phyloP scores from a whole-genome alignment of 139 green algal genomes.

The Chlamydomonas sphaeroides region DNA sequence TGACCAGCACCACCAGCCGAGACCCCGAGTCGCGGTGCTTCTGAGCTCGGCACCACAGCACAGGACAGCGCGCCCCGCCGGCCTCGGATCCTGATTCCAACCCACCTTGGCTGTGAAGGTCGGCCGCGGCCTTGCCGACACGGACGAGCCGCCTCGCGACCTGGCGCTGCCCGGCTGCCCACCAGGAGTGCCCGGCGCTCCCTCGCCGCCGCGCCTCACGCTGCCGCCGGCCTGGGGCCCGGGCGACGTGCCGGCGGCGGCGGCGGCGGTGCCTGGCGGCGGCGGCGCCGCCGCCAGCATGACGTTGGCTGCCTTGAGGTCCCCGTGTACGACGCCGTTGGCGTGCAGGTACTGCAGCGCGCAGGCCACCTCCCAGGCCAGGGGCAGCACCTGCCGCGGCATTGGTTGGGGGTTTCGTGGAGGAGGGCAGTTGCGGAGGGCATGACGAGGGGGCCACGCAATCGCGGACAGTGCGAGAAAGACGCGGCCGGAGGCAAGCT shows the following conservation, averaged over 20 bases:
- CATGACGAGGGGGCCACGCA: too few relatives aligned
- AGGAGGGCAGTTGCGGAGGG: too few relatives aligned
- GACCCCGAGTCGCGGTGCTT: too few relatives aligned
- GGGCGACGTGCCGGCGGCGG: background rate
- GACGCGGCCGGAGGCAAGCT: too few relatives aligned
- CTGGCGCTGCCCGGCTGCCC: too few relatives aligned
- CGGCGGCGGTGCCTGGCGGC: background rate
- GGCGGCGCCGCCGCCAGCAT: slow-evolving; percentile 28
- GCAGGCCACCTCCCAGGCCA: slow-evolving; percentile 38
- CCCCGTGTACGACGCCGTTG: slow-evolving; percentile 42
- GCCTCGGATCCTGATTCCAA: too few relatives aligned
- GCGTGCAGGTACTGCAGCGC: slow-evolving; percentile 49
- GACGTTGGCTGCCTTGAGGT: slow-evolving; percentile 49
- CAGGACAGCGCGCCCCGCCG: too few relatives aligned
- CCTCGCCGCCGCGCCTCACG: background rate
- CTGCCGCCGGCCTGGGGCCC: background rate
- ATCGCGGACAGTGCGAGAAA: too few relatives aligned
- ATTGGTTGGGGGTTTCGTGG: background rate
- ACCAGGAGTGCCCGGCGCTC: too few relatives aligned
- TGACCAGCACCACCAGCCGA: too few relatives aligned
- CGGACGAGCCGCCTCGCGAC: too few relatives aligned
- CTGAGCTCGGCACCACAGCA: too few relatives aligned
- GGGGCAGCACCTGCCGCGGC: slow-evolving; percentile 33
- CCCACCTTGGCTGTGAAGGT: slow-evolving; percentile 40
- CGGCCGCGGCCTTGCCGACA: background rate